Evolutionary conservation across 176 grass and related monocot genomes (phyloP).

Genomic region (Cenchrus purpureus): DNA sequence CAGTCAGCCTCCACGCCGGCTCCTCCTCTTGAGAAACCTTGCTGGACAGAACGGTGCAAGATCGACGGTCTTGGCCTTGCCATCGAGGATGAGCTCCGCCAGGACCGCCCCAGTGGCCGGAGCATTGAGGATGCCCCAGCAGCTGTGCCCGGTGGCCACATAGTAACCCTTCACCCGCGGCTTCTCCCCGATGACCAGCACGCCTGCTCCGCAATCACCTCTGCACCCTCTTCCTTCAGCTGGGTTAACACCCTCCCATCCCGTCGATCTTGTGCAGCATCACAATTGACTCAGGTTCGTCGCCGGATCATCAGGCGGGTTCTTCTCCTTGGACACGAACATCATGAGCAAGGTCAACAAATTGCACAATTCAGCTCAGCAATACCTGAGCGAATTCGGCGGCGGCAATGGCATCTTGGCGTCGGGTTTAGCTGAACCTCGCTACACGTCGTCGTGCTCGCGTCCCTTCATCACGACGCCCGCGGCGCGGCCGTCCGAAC

Average conservation of each 20-base stretch:
- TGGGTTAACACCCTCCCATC: constrained; percentile 65
- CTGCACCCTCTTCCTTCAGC: constrained; percentile 57
- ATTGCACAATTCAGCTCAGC: background rate
- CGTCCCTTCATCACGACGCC: constrained; percentile 65
- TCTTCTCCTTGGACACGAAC: constrained; percentile 45
- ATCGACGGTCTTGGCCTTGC: constrained; percentile 55
- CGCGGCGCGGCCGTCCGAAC: constrained; percentile 50
- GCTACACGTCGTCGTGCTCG: constrained; percentile 38
- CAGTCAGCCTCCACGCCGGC: constrained; percentile 23
- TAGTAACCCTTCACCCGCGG: constrained; percentile 75
- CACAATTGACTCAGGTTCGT: constrained; percentile 65
- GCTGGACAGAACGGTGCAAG: constrained; percentile 68
- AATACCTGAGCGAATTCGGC: background rate
- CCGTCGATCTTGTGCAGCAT: constrained; percentile 90
- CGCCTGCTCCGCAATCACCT: constrained; percentile 79
- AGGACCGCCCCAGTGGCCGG: constrained; percentile 77
- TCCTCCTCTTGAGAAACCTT: constrained; percentile 60
- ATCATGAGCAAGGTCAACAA: background rate
- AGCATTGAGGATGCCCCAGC: constrained; percentile 93
- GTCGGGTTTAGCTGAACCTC: constrained; percentile 81
- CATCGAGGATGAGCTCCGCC: constrained; percentile 82
- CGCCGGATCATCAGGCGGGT: constrained; percentile 68
- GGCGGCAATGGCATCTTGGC: constrained; percentile 55
- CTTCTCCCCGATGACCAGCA: constrained; percentile 87
- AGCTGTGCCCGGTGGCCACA: constrained; percentile 85